Evolutionary conservation across 139 green algal species (phyloP), one percentile per base, ranked within the genome.

Genomic region (Raphidocelis subcapitata): DNA sequence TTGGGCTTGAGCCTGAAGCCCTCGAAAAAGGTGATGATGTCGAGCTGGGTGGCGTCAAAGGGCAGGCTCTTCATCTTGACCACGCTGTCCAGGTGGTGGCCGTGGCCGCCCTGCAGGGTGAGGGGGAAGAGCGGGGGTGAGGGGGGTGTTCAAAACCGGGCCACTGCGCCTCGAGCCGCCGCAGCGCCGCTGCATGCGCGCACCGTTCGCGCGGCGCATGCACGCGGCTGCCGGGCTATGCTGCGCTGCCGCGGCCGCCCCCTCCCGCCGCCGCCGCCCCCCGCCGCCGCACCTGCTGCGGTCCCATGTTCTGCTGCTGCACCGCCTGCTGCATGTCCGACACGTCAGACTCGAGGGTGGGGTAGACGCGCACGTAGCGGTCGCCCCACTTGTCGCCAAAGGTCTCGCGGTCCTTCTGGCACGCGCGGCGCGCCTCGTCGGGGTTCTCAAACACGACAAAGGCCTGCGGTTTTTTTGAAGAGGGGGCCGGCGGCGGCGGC

Each of bases 51-150:
- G 0, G 87, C 85, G 67, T 89, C 82, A 67, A 88, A 87, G 2
- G 89, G 89, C 67, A 94, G 68, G 24, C 79, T 86, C 72, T 89
- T 89, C 52, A 94, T 83, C 41, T 90, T 90, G 3, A 93, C 75
- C 4, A 94, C 84, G 36, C 84, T 90, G 70, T 91, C 88, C 15
- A 75, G 46, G 41, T 86, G 84, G 24, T 79, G 71, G 3, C 55
- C 67, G 66, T 81, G 69, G 54, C 54, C 32, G 21, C 57, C 59
- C 73, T 84, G 79, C 67, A 49, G 14, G 28, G 41, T 8, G 8
- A 49, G 41, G 8, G 41, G 41, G 41, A 8, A 12, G 41, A 12
- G 41, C 41, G 8, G 41, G n/a, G n/a, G n/a, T n/a, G n/a, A n/a
- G n/a, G n/a, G n/a, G n/a, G n/a, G n/a, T n/a, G n/a, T n/a, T n/a